Base-by-base conservation (phyloP, 2,329 filamentous ascomycete species). In the Zymoseptoria ardabiliae region DNA sequence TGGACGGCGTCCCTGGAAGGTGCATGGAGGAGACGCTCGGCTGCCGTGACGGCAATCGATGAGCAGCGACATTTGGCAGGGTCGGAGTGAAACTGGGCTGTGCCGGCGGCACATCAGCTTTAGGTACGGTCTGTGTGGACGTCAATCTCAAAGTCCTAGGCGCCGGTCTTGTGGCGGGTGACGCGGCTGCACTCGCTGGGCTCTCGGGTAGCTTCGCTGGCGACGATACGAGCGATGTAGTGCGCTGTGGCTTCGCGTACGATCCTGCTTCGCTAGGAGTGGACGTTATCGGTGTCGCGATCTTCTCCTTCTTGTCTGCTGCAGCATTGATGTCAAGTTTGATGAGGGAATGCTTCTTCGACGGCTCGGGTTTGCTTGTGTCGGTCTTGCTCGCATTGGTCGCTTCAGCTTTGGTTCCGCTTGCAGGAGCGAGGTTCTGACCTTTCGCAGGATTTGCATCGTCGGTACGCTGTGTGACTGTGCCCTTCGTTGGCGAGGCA, bases 141-240 rank as follows among this genome's bases (percentile, higher is more conserved):
- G 89, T 78, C 7, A 91, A 79, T n/a, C 88, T 81, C 41, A 91
- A 72, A 1, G 86, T 89, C 69, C 87, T 87, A 0, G 86, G 82
- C 0, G 76, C 81, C 4, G 78, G 75, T 54, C 75, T 76, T 61
- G 75, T 74, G 22, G 75, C 69, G 4, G 78, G 76, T 4, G 77
- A 78, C 3, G 73, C 73, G 4, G 72, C 74, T 19, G 69, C 68
- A 17, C 81, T 78, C 17, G 78, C 69, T 4, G 83, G 83, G 17
- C 85, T 82, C 50, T 81, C 80, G 1, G 80, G 75, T 5, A 80
- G 81, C 30, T 80, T 75, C 10, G 79, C 73, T 8, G 81, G 79
- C 21, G 84, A 70, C 54, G 83, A 77, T 28, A 83, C 80, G 59
- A 84, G 82, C 1, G 77, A 76, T 17, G 78, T 55, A 21, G 63